Conservation (phyloP, 202 grass and related monocot species). For the Saccharum hybrid region DNA sequence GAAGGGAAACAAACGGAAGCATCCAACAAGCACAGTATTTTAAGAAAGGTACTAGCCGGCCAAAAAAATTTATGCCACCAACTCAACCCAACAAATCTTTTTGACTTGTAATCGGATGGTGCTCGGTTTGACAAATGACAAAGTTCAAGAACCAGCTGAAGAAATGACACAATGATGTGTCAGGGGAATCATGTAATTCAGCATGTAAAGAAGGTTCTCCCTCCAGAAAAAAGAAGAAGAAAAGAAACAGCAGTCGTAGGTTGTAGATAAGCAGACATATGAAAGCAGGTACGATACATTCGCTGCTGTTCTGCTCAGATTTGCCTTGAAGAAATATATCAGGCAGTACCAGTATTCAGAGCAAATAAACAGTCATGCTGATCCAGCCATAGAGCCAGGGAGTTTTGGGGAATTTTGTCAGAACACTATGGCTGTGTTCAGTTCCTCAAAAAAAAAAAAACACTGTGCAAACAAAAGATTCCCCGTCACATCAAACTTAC, state of each 20-base stretch:
- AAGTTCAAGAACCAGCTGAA: not conserved
- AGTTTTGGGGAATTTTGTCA: not conserved
- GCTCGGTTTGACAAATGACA: not conserved
- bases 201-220: not conserved
- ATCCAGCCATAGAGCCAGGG: not conserved
- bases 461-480: too few relatives aligned
- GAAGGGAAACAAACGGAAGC: conserved; percentile 13
- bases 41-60: not conserved
- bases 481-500: too few relatives aligned
- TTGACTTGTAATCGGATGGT: not conserved
- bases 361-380: not conserved
- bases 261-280: not conserved
- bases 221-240: too few relatives aligned
- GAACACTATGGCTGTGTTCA: not conserved
- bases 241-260: not conserved
- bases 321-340: not conserved
- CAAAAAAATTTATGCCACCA: not conserved
- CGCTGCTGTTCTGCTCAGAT: not conserved
- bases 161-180: not conserved
- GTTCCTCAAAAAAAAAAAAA: too few relatives aligned
- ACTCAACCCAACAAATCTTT: conserved; percentile 4
- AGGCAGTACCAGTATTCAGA: not conserved
- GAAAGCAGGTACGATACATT: not conserved
- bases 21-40: conserved; percentile 3
- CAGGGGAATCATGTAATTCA: not conserved